Percentiles rank a stretch among this genome's conserved stretches.
These are phyloP conservation scores for Phytophthora fragariaefolia DNA, from an alignment of 352 stramenopile species.

Conservation along the genomic window DNA sequence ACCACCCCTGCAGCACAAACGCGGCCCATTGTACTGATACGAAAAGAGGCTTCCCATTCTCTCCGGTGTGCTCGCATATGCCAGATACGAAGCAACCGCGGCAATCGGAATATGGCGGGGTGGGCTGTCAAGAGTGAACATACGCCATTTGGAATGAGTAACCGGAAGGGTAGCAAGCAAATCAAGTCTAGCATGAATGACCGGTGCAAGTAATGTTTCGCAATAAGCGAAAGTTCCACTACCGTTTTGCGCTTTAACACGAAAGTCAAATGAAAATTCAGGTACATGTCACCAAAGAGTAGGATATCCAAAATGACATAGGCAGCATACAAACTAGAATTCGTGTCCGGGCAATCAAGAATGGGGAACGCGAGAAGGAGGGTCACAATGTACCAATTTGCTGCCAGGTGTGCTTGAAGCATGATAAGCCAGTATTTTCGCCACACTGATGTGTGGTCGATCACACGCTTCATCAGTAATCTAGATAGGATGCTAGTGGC, in stretches of 20 bases:
- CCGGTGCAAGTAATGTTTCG: conserved; percentile 34
- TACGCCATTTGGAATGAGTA: conserved; percentile 24
- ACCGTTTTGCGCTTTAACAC: conserved; percentile 37
- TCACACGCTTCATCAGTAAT: conserved; percentile 35
- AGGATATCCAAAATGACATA: conserved; percentile 45
- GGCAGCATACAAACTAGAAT: conserved; percentile 19
- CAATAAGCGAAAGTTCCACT: conserved; percentile 27
- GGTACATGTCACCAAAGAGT: conserved; percentile 51
- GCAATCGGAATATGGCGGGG: conserved; percentile 40
- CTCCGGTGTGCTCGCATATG: conserved; percentile 36
- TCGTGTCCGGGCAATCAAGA: conserved; percentile 24
- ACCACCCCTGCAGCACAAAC: conserved; percentile 11
- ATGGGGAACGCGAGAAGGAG: conserved; percentile 50
- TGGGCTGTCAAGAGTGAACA: conserved; percentile 9
- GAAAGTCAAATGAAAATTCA: conserved; percentile 54
- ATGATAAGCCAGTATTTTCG: conserved; percentile 49
- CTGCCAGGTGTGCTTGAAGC: conserved; percentile 47
- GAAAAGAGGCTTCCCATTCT: conserved; percentile 44
- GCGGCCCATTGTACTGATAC: conserved; percentile 11
- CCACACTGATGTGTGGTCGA: conserved; percentile 39
- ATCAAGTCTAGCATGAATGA: conserved; percentile 46
- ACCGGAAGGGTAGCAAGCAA: conserved; percentile 49
- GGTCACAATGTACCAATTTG: conserved; percentile 50
- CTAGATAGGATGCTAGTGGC: conserved; percentile 1
- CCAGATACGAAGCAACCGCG: conserved; percentile 46